Evolutionary conservation across 371 early-diverging fungal genomes (phyloP), one percentile per base, ranked within the genome.

Genomic region (Mortierella sp.): DNA sequence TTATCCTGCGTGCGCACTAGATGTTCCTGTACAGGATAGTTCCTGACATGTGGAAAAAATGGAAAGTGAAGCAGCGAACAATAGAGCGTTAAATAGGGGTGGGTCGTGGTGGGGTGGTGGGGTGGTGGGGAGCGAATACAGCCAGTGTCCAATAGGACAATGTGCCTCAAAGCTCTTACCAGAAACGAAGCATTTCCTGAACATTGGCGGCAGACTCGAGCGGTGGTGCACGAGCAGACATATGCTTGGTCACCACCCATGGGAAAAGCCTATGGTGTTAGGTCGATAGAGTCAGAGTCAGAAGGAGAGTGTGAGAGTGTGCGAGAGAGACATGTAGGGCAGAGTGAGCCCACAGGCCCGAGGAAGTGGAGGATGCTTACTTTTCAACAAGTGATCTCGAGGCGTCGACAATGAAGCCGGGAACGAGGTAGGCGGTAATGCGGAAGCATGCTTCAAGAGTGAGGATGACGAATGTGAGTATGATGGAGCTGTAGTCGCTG

Each of bases 1-100:
- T 94, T 94, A 68, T 98, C 98, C 62, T 83, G 84, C 4, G 97
- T 97, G n/a, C 87, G 87, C 6, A 94, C 94, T 30, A 96, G 74
- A 77, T 97, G 96, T 62, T 95, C 92, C 62, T 98, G 93, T 61
- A 89, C 86, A 4, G 89, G 89, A 73, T 95, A 97, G 25, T 88
- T 86, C 92, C 93, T 91, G 62, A 21, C 21, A 29, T 44, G 46
- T 25, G 16, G 16, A 57, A 53, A 7, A 0, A 16, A 0, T 7
- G 28, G 6, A 23, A 16, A 15, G 28, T 30, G 30, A 52, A 37
- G 21, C 28, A 46, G 45, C 2, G 21, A 47, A 57, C 23, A 12
- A 12, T 26, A 25, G 45, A 16, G 55, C 26, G 26, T 57, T 21
- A n/a, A 25, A 12, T 56, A n/a, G n/a, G n/a, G n/a, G n/a, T 70